A percentile compares a stretch with the other conserved stretches of the same genome.
phyloP scores from a whole-genome alignment of 371 early-diverging fungal genomes.

The Mortierella sp. region DNA sequence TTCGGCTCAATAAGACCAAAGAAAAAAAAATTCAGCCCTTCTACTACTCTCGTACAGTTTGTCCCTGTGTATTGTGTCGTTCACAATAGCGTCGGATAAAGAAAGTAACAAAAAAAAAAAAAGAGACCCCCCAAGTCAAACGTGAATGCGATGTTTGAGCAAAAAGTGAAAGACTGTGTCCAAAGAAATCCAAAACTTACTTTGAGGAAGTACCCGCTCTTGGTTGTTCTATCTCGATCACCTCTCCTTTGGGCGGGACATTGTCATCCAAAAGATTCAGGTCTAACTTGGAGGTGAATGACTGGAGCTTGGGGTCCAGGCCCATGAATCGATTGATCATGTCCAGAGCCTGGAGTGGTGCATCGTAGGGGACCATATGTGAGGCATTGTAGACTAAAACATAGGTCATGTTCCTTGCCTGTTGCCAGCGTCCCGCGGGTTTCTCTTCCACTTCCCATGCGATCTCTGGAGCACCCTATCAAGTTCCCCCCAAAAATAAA shows the following conservation, averaged over 20 bases:
- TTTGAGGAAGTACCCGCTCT: constrained; percentile 4
- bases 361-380: constrained; percentile 88
- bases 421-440: constrained; percentile 64
- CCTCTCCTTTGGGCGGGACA: constrained; percentile 29
- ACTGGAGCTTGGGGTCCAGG: constrained; percentile 27
- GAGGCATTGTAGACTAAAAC: constrained; percentile 74
- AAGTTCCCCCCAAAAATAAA: background rate
- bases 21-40: background rate
- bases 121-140: no score
- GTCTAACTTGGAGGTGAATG: constrained; percentile 25
- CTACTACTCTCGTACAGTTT: no score
- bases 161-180: no score
- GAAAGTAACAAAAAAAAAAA: background rate
- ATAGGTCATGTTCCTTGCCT: constrained; percentile 76
- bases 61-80: no score
- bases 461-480: constrained; percentile 35
- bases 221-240: constrained; percentile 29
- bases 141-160: no score
- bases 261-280: constrained; percentile 2
- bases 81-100: background rate
- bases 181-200: constrained; percentile 1
- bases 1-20: background rate
- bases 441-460: constrained; percentile 70
- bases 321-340: constrained; percentile 83
- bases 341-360: constrained; percentile 70